Percentiles rank a stretch among this genome's conserved stretches.
These are phyloP conservation scores for Fagus crenata DNA, from an alignment of 306 rosid species.

Conservation along the genomic window DNA sequence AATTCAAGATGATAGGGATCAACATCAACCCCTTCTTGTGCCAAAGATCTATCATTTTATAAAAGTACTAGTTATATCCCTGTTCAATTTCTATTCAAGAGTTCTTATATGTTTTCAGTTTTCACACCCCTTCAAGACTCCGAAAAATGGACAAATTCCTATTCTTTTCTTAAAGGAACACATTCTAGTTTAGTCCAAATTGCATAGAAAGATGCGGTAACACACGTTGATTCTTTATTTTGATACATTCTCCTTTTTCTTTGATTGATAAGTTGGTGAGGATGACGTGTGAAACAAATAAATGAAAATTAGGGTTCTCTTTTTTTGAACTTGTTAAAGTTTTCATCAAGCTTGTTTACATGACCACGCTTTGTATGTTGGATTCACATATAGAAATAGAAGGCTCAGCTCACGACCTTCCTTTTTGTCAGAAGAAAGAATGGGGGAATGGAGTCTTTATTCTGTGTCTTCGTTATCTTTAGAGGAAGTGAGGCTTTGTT, in stretches of 20 bases:
- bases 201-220: background rate
- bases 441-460: slow-evolving; percentile 15
- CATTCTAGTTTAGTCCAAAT: background rate
- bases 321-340: background rate
- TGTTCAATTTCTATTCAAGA: no score
- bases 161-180: no score
- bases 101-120: no score
- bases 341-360: background rate
- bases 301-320: background rate
- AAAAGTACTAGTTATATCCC: no score
- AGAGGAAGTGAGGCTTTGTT: slow-evolving; percentile 19
- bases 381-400: background rate
- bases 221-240: background rate
- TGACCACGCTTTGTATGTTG: background rate
- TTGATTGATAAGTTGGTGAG: background rate
- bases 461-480: slow-evolving; percentile 16
- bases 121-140: no score
- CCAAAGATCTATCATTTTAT: no score
- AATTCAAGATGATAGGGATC: no score
- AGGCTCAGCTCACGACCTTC: background rate
- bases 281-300: background rate
- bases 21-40: no score
- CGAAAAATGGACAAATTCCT: no score
- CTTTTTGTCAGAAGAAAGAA: slow-evolving; percentile 8
- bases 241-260: background rate